These are phyloP conservation scores for Ogataea neopini DNA, from an alignment of 805 yeast genomes.

Conservation along the genomic window DNA sequence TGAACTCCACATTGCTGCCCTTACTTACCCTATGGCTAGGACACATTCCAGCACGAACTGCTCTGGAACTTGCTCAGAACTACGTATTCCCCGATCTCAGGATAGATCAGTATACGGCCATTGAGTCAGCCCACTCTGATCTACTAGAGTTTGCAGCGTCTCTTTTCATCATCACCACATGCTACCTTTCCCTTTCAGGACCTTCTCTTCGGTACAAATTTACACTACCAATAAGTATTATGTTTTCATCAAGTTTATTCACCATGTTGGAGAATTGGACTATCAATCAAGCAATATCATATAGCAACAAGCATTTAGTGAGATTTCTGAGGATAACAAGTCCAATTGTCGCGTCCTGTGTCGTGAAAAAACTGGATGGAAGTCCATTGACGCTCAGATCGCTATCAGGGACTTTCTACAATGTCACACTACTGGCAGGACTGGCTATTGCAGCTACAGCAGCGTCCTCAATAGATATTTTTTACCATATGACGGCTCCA, in stretches of 20 bases:
- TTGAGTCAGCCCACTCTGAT: neutral
- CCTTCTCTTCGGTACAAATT: neutral
- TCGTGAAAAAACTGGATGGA: neutral
- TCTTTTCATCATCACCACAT: neutral
- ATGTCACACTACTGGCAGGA: neutral
- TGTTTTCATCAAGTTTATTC: neutral
- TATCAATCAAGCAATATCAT: neutral
- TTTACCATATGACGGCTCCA: neutral
- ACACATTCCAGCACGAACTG: neutral
- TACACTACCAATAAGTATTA: neutral
- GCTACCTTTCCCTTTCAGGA: neutral
- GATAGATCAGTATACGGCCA: neutral
- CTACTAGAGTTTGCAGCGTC: neutral
- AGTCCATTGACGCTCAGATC: neutral
- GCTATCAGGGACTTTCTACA: neutral
- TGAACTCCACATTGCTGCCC: neutral
- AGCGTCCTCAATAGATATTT: neutral
- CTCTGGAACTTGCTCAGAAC: neutral
- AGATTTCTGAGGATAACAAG: neutral
- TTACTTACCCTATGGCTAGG: neutral
- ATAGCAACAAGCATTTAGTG: slow-evolving; percentile 1
- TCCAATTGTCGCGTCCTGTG: neutral
- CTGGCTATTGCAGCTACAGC: neutral
- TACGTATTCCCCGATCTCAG: neutral
- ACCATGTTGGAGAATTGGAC: neutral